phyloP scores from a whole-genome alignment of 2,329 filamentous ascomycete species.

The Aspergillus fumigatiaffinis region DNA sequence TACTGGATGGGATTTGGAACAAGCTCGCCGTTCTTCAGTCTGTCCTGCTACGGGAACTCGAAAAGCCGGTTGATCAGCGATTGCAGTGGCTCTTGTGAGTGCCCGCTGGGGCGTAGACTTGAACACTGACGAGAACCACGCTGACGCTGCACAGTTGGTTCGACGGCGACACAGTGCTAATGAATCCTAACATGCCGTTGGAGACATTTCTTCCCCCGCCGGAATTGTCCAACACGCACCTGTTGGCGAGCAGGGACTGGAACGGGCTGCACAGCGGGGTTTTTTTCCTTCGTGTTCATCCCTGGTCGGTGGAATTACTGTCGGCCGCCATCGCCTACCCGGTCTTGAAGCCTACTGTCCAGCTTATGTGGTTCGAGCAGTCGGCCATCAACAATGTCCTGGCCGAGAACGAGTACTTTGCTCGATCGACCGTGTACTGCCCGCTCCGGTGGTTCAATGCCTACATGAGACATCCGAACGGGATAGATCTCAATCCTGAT shows the following conservation, averaged over 20 bases:
- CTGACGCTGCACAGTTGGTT: constrained; percentile 23
- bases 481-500: not conserved
- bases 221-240: constrained; percentile 24
- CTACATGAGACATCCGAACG: constrained; percentile 9
- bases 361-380: constrained; percentile 20
- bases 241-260: constrained; percentile 29
- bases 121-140: too few relatives aligned
- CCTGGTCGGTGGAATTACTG: constrained; percentile 31
- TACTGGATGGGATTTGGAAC: constrained; percentile 44
- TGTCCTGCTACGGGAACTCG: constrained; percentile 26
- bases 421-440: constrained; percentile 11
- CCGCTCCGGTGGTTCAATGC: constrained; percentile 17
- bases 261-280: constrained; percentile 33
- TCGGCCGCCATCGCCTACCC: constrained; percentile 25
- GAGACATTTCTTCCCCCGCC: constrained; percentile 32
- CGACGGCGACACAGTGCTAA: constrained; percentile 31
- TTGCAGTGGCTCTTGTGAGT: constrained; percentile 31
- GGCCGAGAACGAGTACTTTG: constrained; percentile 15
- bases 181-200: constrained; percentile 32
- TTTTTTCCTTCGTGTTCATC: constrained; percentile 32
- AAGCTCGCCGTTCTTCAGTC: constrained; percentile 44
- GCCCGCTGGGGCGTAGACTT: not conserved
- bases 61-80: constrained; percentile 22
- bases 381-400: constrained; percentile 1
- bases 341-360: constrained; percentile 15